Percentiles rank a stretch among this genome's conserved stretches.
Conservation (phyloP, 1,139 yeast species). For the Fermentozyma sake region DNA sequence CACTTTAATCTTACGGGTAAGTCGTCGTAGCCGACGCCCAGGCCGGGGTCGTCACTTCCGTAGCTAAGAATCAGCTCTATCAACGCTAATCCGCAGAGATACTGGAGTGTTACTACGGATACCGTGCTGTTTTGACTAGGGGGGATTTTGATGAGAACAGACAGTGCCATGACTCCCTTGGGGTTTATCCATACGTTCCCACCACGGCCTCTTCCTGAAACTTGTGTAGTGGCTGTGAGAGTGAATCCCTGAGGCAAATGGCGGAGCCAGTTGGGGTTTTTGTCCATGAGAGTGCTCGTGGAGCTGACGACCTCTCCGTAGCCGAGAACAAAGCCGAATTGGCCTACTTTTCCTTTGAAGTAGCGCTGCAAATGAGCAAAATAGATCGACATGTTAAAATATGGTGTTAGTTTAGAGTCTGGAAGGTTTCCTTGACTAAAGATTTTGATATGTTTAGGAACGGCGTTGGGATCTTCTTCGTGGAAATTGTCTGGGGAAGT, state of each 20-base stretch:
- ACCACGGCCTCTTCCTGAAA: slow-evolving; percentile 91
- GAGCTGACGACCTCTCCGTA: slow-evolving; percentile 92
- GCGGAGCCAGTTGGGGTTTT: slow-evolving; percentile 56
- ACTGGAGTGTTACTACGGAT: slow-evolving; percentile 75
- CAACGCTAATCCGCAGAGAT: slow-evolving; percentile 76
- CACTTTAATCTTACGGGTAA: slow-evolving; percentile 84
- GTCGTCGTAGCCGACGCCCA: slow-evolving; percentile 56
- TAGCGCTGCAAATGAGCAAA: slow-evolving; percentile 41
- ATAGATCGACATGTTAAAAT: slow-evolving; percentile 61
- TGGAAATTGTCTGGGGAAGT: slow-evolving; percentile 9
- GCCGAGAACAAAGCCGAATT: slow-evolving; percentile 58
- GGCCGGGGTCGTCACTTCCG: slow-evolving; percentile 39
- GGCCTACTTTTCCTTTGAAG: slow-evolving; percentile 21
- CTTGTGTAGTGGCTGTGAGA: slow-evolving; percentile 77
- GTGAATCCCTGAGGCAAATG: slow-evolving; percentile 68
- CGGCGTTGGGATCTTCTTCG: slow-evolving; percentile 48
- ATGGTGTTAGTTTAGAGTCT: slow-evolving; percentile 56
- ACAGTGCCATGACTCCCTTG: slow-evolving; percentile 81
- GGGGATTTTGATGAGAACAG: slow-evolving; percentile 65
- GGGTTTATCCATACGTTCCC: slow-evolving; percentile 97
- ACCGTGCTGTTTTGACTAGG: slow-evolving; percentile 30
- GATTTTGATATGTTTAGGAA: slow-evolving; percentile 48
- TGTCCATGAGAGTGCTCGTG: slow-evolving; percentile 74
- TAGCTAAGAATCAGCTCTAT: slow-evolving; percentile 72
- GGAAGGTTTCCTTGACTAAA: slow-evolving; percentile 42